These are phyloP conservation scores for Talaromyces borbonicus DNA, from an alignment of 495 filamentous ascomycete genomes.

Conservation along the genomic window DNA sequence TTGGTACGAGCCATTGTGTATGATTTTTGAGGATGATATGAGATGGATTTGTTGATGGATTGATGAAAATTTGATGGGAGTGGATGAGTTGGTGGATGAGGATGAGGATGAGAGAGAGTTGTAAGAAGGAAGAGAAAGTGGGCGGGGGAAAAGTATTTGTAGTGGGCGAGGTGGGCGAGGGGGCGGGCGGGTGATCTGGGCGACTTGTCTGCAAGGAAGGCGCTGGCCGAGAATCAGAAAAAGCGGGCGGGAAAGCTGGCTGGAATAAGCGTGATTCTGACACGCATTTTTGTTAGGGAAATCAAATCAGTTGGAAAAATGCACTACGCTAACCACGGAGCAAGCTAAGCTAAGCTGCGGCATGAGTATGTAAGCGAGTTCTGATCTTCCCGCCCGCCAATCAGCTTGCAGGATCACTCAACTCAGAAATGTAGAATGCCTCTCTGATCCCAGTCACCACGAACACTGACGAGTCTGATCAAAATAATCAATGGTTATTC, in stretches of 20 bases:
- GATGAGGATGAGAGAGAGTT: constrained; percentile 29
- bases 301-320: too few species aligned
- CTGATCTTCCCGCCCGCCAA: constrained; percentile 22
- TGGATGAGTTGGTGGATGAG: constrained; percentile 33
- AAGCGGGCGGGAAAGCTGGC: constrained; percentile 26
- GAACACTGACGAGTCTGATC: constrained; percentile 7
- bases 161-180: constrained; percentile 30
- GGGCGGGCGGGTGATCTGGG: constrained; percentile 33
- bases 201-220: neutral
- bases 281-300: constrained; percentile 21
- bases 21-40: constrained; percentile 41
- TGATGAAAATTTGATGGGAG: constrained; percentile 25
- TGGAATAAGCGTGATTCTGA: constrained; percentile 29
- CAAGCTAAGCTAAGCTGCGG: too few species aligned
- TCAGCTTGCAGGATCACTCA: constrained; percentile 31
- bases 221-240: neutral
- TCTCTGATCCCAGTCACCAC: constrained; percentile 30
- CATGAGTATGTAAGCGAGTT: constrained; percentile 29
- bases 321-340: neutral
- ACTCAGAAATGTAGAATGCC: constrained; percentile 29
- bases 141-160: constrained; percentile 45
- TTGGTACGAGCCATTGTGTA: constrained; percentile 94
- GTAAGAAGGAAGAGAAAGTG: constrained; percentile 39
- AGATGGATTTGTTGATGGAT: constrained; percentile 34
- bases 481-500: constrained; percentile 12